Evolutionary conservation across 2,329 filamentous ascomycete genomes (phyloP), one percentile per base, ranked within the genome.

Genomic region (Exophiala mesophila): DNA sequence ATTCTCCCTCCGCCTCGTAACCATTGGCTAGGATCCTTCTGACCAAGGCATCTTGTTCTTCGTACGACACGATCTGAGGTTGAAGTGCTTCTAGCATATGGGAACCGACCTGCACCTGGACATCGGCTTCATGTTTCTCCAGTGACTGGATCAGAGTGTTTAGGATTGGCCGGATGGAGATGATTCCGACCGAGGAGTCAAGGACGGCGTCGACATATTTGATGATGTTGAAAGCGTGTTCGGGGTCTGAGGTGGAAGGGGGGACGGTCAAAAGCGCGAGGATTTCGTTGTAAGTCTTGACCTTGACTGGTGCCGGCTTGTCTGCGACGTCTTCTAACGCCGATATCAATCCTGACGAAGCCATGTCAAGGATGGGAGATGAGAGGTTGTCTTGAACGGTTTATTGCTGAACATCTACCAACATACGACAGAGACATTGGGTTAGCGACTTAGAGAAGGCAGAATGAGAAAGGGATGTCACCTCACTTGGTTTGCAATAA

Each of bases 1-100:
- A 94, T 62, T 95, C 87, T 36, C 95, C 87, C 52, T 85, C 79
- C 43, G 69, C 68, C 66, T 97, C 88, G 68, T 92, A 83, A 9
- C 88, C 87, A 45, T 85, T 79, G 15, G 90, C 89, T 13, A 95
- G 74, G 40, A 88, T 77, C 59, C 90, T 81, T 52, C 88, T 85
- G 40, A 96, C 73, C 32, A 78, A 72, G 4, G 84, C 85, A 56
- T 85, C 80, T 63, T 94, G 88, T 63, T 97, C 89, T 64, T 92
- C 81, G 58, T 88, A 92, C 2, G 83, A 85, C 61, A 84, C 66
- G 65, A 82, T 75, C 49, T 78, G 77, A 63, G 83, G 65, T 61
- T 74, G 63, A 38, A 96, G 75, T 31, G 80, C 70, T 37, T 73
- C 68, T 30, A 94, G 75, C n/a, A 86, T 77, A 60, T 84, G 79